Conservation (phyloP, 2,329 filamentous ascomycete species). For the Aspergillus puulaauensis region DNA sequence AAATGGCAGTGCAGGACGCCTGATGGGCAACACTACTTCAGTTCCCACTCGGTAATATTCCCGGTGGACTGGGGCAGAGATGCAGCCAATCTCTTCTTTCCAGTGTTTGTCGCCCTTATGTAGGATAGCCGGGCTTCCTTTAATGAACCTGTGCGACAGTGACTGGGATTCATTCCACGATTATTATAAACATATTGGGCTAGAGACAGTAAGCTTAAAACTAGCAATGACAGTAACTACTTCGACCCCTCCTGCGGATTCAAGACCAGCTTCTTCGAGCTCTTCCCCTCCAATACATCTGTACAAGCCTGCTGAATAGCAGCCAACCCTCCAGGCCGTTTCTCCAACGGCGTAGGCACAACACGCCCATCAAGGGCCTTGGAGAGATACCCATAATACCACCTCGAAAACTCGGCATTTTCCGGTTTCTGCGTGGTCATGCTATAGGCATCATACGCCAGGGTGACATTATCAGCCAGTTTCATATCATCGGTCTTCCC, state of each 20-base stretch:
- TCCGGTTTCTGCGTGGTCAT: background rate
- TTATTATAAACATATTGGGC: no score
- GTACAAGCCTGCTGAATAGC: background rate
- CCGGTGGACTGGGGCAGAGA: no score
- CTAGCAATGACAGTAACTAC: no score
- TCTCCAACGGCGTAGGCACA: background rate
- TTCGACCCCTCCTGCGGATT: background rate
- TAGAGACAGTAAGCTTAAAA: no score
- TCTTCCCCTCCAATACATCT: background rate
- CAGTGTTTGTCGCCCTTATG: no score
- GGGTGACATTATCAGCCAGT: slow-evolving; percentile 10
- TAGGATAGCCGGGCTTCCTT: no score
- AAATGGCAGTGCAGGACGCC: no score
- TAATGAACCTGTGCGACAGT: no score
- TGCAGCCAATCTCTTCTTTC: no score
- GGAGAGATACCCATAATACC: background rate
- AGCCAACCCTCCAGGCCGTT: background rate
- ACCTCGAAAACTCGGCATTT: background rate
- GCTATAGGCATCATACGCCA: background rate
- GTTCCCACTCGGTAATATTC: no score
- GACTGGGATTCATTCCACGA: no score
- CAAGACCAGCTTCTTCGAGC: background rate
- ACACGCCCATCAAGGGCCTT: background rate
- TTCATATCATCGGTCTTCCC: slow-evolving; percentile 24
- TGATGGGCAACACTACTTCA: no score